These are phyloP conservation scores for Penicillium glabrum DNA, from an alignment of 2,329 filamentous ascomycete genomes.

Conservation along the genomic window DNA sequence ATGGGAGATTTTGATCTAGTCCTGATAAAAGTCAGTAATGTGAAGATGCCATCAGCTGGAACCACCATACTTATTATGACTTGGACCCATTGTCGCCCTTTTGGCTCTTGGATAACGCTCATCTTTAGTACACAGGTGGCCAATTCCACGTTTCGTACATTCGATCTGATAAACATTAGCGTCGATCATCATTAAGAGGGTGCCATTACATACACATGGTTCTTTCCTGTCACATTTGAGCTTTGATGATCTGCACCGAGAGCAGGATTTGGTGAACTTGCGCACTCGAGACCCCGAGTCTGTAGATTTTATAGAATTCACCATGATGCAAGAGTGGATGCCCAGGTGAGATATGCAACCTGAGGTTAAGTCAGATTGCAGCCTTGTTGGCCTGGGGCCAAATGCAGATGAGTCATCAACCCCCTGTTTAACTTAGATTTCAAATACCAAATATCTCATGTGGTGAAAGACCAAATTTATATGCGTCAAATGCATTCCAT, in stretches of 20 bases:
- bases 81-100: neutral
- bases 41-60: neutral
- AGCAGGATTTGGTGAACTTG: constrained; percentile 15
- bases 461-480: neutral
- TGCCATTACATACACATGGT: constrained; percentile 8
- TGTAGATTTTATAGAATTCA: neutral
- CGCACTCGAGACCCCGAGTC: neutral
- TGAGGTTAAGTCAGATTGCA: neutral
- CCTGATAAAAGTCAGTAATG: neutral
- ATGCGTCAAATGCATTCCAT: neutral
- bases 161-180: constrained; percentile 6
- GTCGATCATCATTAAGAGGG: neutral
- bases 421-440: neutral
- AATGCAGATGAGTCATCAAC: neutral
- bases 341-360: neutral
- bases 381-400: neutral
- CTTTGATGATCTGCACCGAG: constrained; percentile 12
- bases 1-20: neutral
- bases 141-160: constrained; percentile 13
- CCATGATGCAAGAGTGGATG: neutral
- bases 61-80: neutral
- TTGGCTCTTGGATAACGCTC: constrained; percentile 17
- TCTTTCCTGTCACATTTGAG: constrained; percentile 19
- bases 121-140: constrained; percentile 17
- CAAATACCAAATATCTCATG: neutral